Base-by-base conservation (phyloP, 2,329 filamentous ascomycete species). In the Stemphylium lycopersici region DNA sequence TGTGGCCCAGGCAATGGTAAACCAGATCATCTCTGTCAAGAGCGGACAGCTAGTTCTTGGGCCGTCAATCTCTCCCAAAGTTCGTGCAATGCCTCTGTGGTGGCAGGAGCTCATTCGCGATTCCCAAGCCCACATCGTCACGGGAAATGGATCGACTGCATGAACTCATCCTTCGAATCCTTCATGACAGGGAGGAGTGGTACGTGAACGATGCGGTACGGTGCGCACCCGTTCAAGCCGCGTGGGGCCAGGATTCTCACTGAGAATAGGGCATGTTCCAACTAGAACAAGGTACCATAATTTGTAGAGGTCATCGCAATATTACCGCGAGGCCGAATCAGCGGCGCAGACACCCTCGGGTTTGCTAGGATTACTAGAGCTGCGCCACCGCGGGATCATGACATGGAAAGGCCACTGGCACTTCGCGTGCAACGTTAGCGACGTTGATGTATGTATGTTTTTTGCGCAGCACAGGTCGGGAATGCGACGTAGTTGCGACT, bases 31-130 rank as follows among this genome's bases (percentile, higher is more conserved):
- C 37, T 70, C 67, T 46, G 70, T 70, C 12, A 72, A 68, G 55
- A 75, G 77, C 47, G 75, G 74, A 18, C 78, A 79, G 58, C 55
- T 80, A 33, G 63, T 80, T 26, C 52, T 80, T 22, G 74, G 74
- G 8, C 69, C 69, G 11, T 47, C 45, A 7, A 18, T 70, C 13
- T 44, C 60, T 12, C 54, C 70, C 8, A 62, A 59, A 13, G 34
- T 73, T 20, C 69, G 71, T 16, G 67, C 65, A 18, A 47, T 72
- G 40, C 72, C 72, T 6, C 55, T 56, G 20, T 75, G 72, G 72
- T 29, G 72, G n/a, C 71, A 74, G 48, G 72, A 74, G 49, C 16
- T 67, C 7, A 34, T 73, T 38, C 69, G 71, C 12, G 71, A 74
- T 37, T 60, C 58, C 32, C 61, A 68, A 52, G 68, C 71, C 29